Evolutionary conservation across 345 rosid genomes (phyloP).

Genomic region (Combretum micranthum): DNA sequence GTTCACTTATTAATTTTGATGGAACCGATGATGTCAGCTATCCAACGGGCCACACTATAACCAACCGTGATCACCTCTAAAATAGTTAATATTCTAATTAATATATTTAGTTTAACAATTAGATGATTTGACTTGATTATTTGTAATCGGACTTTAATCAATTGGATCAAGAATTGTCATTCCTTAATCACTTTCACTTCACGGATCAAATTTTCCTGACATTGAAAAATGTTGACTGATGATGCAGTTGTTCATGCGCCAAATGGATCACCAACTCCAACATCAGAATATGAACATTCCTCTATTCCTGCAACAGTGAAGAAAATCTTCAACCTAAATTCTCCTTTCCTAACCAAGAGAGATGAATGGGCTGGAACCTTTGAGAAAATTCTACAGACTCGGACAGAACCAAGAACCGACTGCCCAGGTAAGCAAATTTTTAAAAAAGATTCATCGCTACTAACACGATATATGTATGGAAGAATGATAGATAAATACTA

Average conservation of each 20-base stretch:
- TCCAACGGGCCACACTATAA: too few species aligned
- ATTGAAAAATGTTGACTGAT: not conserved
- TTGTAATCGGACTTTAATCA: too few species aligned
- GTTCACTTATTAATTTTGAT: too few species aligned
- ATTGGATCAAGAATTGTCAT: too few species aligned
- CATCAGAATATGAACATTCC: slow-evolving; percentile 85
- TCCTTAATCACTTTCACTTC: too few species aligned
- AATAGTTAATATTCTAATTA: too few species aligned
- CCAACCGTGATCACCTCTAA: too few species aligned
- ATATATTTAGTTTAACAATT: too few species aligned
- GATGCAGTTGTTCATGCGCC: slow-evolving; percentile 83
- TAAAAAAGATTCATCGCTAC: not conserved
- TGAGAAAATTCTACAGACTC: slow-evolving; percentile 46
- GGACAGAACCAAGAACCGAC: slow-evolving; percentile 69
- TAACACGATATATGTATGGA: not conserved
- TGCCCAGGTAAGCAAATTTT: slow-evolving; percentile 43
- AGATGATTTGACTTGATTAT: too few species aligned
- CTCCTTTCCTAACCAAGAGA: slow-evolving; percentile 72
- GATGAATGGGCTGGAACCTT: slow-evolving; percentile 92
- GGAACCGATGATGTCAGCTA: too few species aligned
- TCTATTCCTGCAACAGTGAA: slow-evolving; percentile 90
- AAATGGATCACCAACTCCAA: slow-evolving; percentile 62
- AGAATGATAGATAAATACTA: too few species aligned
- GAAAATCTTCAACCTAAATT: slow-evolving; percentile 57
- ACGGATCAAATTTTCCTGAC: not conserved